These are phyloP conservation scores for Xylogone sp. DNA, from an alignment of 2,329 filamentous ascomycete genomes.

Conservation along the genomic window DNA sequence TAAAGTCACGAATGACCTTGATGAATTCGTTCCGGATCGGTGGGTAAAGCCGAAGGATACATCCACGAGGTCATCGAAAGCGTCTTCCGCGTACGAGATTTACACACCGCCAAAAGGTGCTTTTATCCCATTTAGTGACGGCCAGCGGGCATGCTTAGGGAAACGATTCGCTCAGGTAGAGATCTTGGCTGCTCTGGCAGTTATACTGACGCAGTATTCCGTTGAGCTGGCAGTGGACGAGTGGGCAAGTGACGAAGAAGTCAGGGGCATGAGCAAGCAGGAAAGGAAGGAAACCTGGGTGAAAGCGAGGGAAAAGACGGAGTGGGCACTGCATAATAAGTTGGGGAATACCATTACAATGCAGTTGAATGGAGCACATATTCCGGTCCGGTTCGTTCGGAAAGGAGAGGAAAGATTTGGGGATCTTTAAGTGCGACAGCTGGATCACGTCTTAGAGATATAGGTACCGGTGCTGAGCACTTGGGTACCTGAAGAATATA, in stretches of 20 bases:
- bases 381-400: slow-evolving; percentile 17
- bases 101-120: slow-evolving; percentile 21
- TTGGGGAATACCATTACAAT: slow-evolving; percentile 10
- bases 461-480: too few relatives aligned
- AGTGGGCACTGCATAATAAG: slow-evolving; percentile 10
- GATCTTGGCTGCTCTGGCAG: slow-evolving; percentile 27
- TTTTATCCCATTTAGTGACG: slow-evolving; percentile 31
- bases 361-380: slow-evolving; percentile 4
- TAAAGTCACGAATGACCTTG: slow-evolving; percentile 30
- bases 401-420: slow-evolving; percentile 12
- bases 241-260: slow-evolving; percentile 9
- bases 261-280: slow-evolving; percentile 4
- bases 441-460: too few relatives aligned
- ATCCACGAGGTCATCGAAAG: too few relatives aligned
- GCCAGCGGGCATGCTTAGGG: slow-evolving; percentile 33
- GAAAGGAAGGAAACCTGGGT: slow-evolving; percentile 10
- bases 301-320: slow-evolving; percentile 12
- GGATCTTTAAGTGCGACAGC: background rate
- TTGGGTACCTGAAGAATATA: too few relatives aligned
- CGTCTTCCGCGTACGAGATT: too few relatives aligned
- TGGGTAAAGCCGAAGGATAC: slow-evolving; percentile 35
- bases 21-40: slow-evolving; percentile 50
- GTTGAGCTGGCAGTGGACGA: slow-evolving; percentile 23
- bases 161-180: slow-evolving; percentile 32
- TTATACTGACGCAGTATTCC: slow-evolving; percentile 19